Conservation (phyloP, 805 yeast species). For the Nadsonia fulvescens region DNA sequence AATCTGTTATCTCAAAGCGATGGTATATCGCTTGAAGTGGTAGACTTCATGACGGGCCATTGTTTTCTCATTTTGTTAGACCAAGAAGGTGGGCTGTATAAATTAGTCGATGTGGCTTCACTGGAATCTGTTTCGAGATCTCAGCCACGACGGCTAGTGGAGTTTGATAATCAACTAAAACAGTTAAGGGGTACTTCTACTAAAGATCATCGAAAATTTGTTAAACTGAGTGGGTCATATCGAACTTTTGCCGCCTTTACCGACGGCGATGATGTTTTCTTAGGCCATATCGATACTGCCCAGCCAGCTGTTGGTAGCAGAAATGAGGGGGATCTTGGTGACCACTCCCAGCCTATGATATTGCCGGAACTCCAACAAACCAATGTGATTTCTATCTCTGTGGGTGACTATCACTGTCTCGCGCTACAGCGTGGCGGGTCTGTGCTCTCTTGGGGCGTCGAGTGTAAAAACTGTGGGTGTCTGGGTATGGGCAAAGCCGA, state of each 20-base stretch:
- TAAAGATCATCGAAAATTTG: constrained; percentile 20
- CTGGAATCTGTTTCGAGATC: constrained; percentile 8
- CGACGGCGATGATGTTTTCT: constrained; percentile 27
- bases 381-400: constrained; percentile 35
- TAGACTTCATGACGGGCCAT: constrained; percentile 41
- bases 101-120: constrained; percentile 20
- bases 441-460: constrained; percentile 50
- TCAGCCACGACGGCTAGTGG: no score
- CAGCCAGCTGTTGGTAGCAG: constrained; percentile 5
- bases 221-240: constrained; percentile 37
- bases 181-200: constrained; percentile 19
- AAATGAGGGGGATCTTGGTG: constrained; percentile 1
- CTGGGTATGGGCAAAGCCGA: constrained; percentile 38
- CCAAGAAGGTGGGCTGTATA: constrained; percentile 23
- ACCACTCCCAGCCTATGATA: constrained; percentile 18
- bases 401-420: constrained; percentile 56
- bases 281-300: constrained; percentile 20
- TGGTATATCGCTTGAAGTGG: constrained; percentile 17
- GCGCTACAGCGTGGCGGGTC: constrained; percentile 45
- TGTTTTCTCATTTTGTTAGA: constrained; percentile 33
- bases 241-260: constrained; percentile 37
- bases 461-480: constrained; percentile 45
- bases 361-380: constrained; percentile 27
- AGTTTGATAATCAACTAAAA: constrained; percentile 11
- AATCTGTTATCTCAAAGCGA: no score